Evolutionary conservation across 176 grass and related monocot genomes (phyloP).

Genomic region (Oryza meridionalis): DNA sequence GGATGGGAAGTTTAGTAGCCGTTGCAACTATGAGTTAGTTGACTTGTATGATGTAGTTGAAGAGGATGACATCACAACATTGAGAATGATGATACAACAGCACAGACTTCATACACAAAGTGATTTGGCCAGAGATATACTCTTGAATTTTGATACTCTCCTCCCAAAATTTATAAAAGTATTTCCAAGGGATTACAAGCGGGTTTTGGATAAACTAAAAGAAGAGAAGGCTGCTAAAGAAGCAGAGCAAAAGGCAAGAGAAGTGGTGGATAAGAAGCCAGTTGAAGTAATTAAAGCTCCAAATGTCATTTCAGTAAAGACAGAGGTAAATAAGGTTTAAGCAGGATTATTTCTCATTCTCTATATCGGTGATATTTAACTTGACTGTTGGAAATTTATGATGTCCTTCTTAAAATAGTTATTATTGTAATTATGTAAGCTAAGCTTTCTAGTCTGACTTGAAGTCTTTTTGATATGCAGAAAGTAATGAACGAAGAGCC

Average conservation of each 20-base stretch:
- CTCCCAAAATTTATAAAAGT: constrained; percentile 71
- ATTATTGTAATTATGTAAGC: neutral
- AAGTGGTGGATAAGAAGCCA: constrained; percentile 43
- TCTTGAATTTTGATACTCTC: constrained; percentile 47
- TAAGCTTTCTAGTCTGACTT: constrained; percentile 19
- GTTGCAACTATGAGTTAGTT: constrained; percentile 61
- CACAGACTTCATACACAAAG: constrained; percentile 58
- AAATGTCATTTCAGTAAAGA: constrained; percentile 40
- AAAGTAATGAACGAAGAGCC: neutral
- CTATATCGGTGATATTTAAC: neutral
- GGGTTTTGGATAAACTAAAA: constrained; percentile 52
- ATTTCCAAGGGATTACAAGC: constrained; percentile 69
- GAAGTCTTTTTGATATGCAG: constrained; percentile 36
- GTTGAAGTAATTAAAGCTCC: constrained; percentile 40
- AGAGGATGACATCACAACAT: constrained; percentile 56
- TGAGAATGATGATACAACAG: constrained; percentile 68
- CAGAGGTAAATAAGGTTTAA: constrained; percentile 47
- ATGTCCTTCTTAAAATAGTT: constrained; percentile 19
- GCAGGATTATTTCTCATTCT: neutral
- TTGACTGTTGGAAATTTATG: neutral
- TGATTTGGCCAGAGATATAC: constrained; percentile 55
- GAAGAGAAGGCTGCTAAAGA: constrained; percentile 38
- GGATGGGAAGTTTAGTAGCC: constrained; percentile 54
- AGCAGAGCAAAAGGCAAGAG: constrained; percentile 21
- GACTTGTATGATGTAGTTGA: constrained; percentile 57